phyloP scores from a whole-genome alignment of 345 rosid genomes.

The Salix koriyanagi region DNA sequence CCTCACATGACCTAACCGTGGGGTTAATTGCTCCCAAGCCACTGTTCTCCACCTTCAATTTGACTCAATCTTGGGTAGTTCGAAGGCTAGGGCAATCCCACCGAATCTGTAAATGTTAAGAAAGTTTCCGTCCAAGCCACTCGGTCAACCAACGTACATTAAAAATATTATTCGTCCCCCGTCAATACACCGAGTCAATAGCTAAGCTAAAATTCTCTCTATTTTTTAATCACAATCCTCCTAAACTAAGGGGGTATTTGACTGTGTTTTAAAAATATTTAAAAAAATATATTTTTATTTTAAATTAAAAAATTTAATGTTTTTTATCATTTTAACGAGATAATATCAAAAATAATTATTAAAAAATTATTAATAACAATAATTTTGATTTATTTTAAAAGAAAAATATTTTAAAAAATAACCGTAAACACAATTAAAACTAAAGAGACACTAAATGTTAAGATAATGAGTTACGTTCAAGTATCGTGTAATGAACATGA shows the following conservation, averaged over 20 bases:
- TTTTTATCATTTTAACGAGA: too few relatives aligned
- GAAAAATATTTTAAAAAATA: too few relatives aligned
- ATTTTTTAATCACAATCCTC: background rate
- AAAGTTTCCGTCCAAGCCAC: background rate
- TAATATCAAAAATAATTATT: too few relatives aligned
- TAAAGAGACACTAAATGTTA: too few relatives aligned
- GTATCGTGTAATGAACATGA: background rate
- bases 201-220: background rate
- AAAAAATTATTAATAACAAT: too few relatives aligned
- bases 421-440: too few relatives aligned
- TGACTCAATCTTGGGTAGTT: background rate
- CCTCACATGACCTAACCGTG: background rate
- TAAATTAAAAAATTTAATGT: too few relatives aligned
- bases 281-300: too few relatives aligned
- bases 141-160: slow-evolving; percentile 1
- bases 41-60: slow-evolving; percentile 2
- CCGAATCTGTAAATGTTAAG: background rate
- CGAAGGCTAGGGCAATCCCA: background rate
- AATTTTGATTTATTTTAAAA: too few relatives aligned
- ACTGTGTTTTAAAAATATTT: too few relatives aligned
- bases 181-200: background rate
- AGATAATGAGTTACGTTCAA: background rate
- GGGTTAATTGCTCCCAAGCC: background rate
- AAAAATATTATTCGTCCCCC: background rate
- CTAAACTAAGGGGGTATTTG: background rate